Conservation (phyloP, 148 eudicot species). For the Rhododendron ferrugineum region DNA sequence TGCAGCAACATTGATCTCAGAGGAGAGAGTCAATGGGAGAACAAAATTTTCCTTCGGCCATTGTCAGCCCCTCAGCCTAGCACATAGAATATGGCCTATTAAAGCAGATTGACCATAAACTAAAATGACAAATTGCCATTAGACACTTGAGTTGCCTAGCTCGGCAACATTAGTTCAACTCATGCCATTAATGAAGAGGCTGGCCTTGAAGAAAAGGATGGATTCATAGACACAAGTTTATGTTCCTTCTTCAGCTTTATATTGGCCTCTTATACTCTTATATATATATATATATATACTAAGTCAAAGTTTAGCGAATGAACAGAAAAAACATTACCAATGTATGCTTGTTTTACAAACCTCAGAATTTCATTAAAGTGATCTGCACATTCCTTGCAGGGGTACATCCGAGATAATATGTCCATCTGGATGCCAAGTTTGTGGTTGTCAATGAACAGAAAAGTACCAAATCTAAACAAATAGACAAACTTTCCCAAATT, state of each 20-base stretch:
- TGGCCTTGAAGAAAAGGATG: background rate
- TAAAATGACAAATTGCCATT: background rate
- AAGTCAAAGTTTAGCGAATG: background rate
- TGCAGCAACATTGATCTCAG: background rate
- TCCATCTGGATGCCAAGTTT: background rate
- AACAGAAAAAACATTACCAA: background rate
- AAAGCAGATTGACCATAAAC: background rate
- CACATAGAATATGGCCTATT: background rate
- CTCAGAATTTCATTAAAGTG: conserved; percentile 20
- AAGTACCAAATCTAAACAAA: background rate
- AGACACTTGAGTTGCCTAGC: background rate
- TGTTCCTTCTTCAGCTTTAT: background rate
- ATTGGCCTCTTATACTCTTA: background rate
- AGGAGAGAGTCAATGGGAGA: background rate
- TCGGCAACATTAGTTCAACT: background rate
- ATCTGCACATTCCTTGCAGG: conserved; percentile 6
- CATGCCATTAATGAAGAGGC: background rate
- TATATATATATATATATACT: no score
- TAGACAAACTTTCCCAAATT: background rate
- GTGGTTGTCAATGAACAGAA: background rate
- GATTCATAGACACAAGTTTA: background rate
- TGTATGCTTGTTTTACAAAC: conserved; percentile 18
- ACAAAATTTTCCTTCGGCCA: background rate
- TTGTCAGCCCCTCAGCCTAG: background rate
- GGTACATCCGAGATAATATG: conserved; percentile 7